Evolutionary conservation across 805 yeast species (phyloP), one percentile per base, ranked within the genome.

Genomic region (Schwanniomyces vanrijiae): DNA sequence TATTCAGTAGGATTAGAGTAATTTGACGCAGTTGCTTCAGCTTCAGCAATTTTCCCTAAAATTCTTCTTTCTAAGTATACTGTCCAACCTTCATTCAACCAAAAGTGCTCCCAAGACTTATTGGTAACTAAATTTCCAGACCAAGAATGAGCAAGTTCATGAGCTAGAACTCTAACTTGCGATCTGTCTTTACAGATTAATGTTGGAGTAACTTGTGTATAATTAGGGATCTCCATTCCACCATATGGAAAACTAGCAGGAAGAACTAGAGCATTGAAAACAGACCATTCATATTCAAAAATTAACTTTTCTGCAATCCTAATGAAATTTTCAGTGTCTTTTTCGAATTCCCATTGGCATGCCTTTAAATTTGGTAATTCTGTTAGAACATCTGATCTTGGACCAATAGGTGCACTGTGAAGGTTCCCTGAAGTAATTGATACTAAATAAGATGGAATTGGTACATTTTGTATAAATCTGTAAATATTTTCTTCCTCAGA

Each of bases 11-110:
- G 55, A 24, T 53, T 56, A 2, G 45, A 37, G 38, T 42, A 55
- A 2, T 60, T 64, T 25, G 47, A 45, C 11, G 46, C 49, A 39
- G 53, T 48, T 18, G 65, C 65, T 40, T 59, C 55, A 7, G 51
- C 44, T 9, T 60, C 55, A 8, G 63, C 70, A 22, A 67, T 59
- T 9, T 59, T 67, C 6, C 63, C 72, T 31, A 65, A 37, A 37
- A 67, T 65, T 50, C 69, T 54, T 51, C 72, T 53, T 55, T 66
- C 71, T 37, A 67, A 47, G 49, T 65, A 66, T 1, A 67, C 71
- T 16, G 68, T 62, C 71, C 71, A 66, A 5, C 71, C 72, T 54
- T 67, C 72, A 48, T 67, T 67, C 24, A 67, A 55, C 72, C 72
- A 67, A 45, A 65, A 66, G 53, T 67, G 71, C 40, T 65, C 72